phyloP scores from a whole-genome alignment of 179 eudicot genomes.

The Vitellaria paradoxa region DNA sequence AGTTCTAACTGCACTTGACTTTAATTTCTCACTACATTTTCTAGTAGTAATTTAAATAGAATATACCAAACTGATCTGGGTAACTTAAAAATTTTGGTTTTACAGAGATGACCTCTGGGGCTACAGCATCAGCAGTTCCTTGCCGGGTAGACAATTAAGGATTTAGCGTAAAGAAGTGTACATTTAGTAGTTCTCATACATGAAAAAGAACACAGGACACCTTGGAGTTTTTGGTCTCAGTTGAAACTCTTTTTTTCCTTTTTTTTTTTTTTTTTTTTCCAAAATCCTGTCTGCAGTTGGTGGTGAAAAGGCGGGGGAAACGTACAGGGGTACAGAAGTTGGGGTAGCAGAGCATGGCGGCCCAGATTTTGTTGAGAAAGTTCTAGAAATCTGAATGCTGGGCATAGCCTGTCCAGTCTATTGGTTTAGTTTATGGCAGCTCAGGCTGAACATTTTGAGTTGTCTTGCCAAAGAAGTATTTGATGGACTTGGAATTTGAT shows the following conservation, averaged over 20 bases:
- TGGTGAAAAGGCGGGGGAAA: background rate
- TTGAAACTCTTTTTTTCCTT: background rate
- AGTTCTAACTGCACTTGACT: background rate
- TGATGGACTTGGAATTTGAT: background rate
- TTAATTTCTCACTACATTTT: background rate
- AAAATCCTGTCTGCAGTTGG: background rate
- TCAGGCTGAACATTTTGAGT: background rate
- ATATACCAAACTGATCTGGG: background rate
- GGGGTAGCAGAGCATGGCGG: background rate
- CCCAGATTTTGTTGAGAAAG: constrained; percentile 10
- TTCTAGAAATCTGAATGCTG: background rate
- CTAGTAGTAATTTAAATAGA: background rate
- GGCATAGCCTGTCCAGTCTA: background rate
- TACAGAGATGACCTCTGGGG: constrained; percentile 15
- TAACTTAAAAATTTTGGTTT: background rate
- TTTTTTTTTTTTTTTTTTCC: background rate
- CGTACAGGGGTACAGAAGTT: background rate
- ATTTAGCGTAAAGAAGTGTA: constrained; percentile 17
- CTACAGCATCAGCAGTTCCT: constrained; percentile 14
- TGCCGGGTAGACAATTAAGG: background rate
- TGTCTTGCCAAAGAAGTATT: background rate
- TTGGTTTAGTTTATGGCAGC: background rate
- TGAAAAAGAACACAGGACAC: background rate
- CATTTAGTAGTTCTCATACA: constrained; percentile 9
- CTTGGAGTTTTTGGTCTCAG: background rate